phyloP scores from a whole-genome alignment of 2,329 filamentous ascomycete genomes.

The Dendrostoma leiphaemia region DNA sequence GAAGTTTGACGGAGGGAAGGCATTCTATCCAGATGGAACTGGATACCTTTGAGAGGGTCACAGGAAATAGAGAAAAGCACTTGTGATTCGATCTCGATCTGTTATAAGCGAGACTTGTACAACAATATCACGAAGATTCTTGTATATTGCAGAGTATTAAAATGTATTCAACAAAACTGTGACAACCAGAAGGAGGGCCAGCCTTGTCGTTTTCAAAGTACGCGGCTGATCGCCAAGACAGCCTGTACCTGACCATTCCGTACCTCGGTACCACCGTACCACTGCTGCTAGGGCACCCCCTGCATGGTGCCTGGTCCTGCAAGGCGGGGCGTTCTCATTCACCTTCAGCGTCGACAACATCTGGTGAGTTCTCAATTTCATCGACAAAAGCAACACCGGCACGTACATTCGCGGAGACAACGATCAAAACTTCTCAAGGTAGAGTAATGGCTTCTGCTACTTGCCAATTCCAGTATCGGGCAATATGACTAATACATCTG shows the following conservation, averaged over 20 bases:
- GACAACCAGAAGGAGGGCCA: too few species aligned
- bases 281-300: too few species aligned
- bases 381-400: neutral
- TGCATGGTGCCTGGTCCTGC: too few species aligned
- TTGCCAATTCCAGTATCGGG: neutral
- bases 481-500: neutral
- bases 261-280: too few species aligned
- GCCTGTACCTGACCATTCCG: too few species aligned
- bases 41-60: constrained; percentile 55
- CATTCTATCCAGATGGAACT: constrained; percentile 59
- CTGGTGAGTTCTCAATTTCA: neutral
- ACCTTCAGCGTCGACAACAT: neutral
- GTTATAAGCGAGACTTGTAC: neutral
- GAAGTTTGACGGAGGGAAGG: constrained; percentile 84
- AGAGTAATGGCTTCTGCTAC: neutral
- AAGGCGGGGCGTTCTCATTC: neutral
- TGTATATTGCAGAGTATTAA: too few species aligned
- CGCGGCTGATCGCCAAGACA: too few species aligned
- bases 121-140: too few species aligned
- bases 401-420: neutral
- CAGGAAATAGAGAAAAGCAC: constrained; percentile 52
- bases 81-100: constrained; percentile 27
- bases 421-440: neutral
- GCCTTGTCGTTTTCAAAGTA: too few species aligned
- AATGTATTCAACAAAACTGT: too few species aligned